Evolutionary conservation across 2,329 filamentous ascomycete species (phyloP), one percentile per base, ranked within the genome.

Genomic region (Tolypocladium ovalisporum): DNA sequence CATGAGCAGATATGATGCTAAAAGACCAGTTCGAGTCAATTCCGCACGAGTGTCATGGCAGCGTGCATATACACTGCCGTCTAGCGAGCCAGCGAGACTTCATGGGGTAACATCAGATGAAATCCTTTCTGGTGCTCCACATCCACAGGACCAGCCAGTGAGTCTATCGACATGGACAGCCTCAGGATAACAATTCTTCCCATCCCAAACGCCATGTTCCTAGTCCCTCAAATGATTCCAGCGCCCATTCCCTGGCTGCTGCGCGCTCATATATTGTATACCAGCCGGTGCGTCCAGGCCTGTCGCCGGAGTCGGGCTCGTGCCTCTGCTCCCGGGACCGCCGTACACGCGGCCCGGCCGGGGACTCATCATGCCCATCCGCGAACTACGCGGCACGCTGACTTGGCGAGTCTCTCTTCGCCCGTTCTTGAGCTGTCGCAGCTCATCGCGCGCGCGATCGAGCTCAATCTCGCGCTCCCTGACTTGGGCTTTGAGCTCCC

Each of bases 311-410:
- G 74, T 73, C 22, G 79, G 79, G 62, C 79, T 82, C 39, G 76
- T 79, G 22, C 77, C 79, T 34, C 79, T 73, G 59, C 79, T 81
- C 52, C 67, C 67, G 52, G 72, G 69, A 55, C 75, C 72, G 17
- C 70, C 67, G 32, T 69, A 68, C n/a, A 58, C 63, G 36, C 68
- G 67, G 13, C 63, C 66, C 6, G 66, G 56, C n/a, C 70, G 71
- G 2, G 81, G 81, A 60, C 80, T 83, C 71, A 81, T 77, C 55
- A 81, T 70, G 36, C 75, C 73, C 61, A 78, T 71, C 8, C 79
- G 75, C n/a, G 82, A 82, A 64, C 81, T 84, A 27, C 79, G 78
- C 54, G 81, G 81, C 27, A 82, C 80, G 62, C 81, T 84, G 55
- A 71, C 74, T 63, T 79, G 76, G 39, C 82, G 71, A 4, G 82